Percentiles rank a stretch among this genome's conserved stretches.
Conservation (phyloP, 495 filamentous ascomycete species). For the Penicillium simplicissimum region DNA sequence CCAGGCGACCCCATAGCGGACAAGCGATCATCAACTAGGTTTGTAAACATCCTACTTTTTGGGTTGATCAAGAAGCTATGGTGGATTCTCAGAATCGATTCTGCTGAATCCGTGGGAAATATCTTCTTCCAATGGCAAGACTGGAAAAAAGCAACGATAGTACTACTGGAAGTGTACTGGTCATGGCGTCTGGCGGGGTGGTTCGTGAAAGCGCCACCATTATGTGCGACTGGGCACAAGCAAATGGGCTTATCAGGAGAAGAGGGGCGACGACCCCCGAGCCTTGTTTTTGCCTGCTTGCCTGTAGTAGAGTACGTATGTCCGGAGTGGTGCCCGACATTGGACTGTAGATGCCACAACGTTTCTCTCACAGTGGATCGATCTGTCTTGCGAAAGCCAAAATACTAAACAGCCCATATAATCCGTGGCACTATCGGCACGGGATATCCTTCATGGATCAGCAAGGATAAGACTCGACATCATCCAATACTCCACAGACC, state of each 20-base stretch:
- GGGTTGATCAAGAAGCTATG: neutral
- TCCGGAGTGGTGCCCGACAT: no score
- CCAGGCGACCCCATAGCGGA: neutral
- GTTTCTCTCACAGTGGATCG: neutral
- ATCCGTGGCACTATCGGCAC: neutral
- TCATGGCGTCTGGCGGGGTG: slow-evolving; percentile 7
- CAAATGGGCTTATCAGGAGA: slow-evolving; percentile 6
- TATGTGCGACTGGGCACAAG: neutral
- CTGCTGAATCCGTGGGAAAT: neutral
- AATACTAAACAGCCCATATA: neutral
- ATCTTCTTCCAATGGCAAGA: neutral
- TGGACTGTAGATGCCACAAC: no score
- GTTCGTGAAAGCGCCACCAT: slow-evolving; percentile 9
- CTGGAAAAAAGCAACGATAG: neutral
- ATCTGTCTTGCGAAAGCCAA: neutral
- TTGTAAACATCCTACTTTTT: neutral
- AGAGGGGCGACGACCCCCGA: neutral
- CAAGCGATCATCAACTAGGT: neutral
- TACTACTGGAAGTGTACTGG: no score
- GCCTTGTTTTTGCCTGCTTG: neutral
- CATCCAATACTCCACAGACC: neutral
- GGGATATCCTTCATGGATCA: neutral
- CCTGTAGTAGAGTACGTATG: neutral
- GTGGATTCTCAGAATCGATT: neutral
- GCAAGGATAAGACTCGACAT: neutral